Conservation (phyloP, 306 rosid species). For the Nissolia schottii region DNA sequence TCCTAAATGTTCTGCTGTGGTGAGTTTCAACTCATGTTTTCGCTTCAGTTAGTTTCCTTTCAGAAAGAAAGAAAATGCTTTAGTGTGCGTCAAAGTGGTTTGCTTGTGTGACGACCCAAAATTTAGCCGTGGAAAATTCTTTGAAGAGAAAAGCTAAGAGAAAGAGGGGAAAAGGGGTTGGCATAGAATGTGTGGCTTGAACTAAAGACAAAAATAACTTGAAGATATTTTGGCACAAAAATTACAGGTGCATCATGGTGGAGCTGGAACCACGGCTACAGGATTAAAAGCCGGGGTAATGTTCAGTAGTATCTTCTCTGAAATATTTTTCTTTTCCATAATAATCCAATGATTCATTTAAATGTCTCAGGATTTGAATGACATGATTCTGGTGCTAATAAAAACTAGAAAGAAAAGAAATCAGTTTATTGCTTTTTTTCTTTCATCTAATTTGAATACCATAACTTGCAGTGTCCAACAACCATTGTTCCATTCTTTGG, state of each 20-base stretch:
- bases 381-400: neutral
- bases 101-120: neutral
- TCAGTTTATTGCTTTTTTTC: neutral
- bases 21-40: conserved; percentile 36
- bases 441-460: conserved; percentile 18
- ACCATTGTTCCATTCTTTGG: conserved; percentile 96
- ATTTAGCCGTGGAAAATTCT: neutral
- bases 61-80: neutral
- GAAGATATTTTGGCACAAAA: conserved; percentile 2
- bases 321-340: neutral
- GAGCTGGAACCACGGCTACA: conserved; percentile 97
- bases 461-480: conserved; percentile 76
- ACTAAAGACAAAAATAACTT: neutral
- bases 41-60: no score
- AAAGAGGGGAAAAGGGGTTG: neutral
- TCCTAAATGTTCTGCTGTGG: conserved; percentile 97
- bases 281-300: conserved; percentile 94
- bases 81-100: neutral
- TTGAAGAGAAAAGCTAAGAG: conserved; percentile 1
- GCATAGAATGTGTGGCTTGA: neutral
- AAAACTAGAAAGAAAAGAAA: neutral
- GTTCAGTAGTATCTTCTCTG: conserved; percentile 14
- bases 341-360: conserved; percentile 6
- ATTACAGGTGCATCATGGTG: conserved; percentile 97
- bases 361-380: neutral